Evolutionary conservation across 2,329 filamentous ascomycete genomes (phyloP).

Genomic region (Blumeria hordei): DNA sequence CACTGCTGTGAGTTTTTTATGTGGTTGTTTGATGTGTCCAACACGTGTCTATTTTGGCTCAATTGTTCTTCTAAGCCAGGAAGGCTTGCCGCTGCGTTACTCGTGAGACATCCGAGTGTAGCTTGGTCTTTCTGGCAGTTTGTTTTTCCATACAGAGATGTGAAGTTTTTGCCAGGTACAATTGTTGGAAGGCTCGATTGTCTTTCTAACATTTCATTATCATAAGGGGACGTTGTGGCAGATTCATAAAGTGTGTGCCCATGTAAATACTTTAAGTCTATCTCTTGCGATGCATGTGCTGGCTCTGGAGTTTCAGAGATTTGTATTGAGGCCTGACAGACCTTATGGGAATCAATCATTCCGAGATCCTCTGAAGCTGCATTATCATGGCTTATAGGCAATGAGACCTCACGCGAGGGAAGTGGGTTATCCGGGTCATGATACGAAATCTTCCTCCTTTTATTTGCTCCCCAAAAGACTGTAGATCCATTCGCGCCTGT

Average conservation of each 20-base stretch:
- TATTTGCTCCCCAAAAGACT: constrained; percentile 8
- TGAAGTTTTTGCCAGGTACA: no score
- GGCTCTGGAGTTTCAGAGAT: constrained; percentile 5
- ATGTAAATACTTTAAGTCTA: neutral
- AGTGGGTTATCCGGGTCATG: constrained; percentile 12
- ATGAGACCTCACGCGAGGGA: constrained; percentile 10
- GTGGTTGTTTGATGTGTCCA: constrained; percentile 3
- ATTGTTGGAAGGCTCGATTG: no score
- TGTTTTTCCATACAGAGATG: no score
- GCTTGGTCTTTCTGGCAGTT: no score
- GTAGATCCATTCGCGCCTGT: constrained; percentile 1
- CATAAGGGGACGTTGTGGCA: no score
- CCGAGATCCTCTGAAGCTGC: neutral
- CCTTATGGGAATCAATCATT: neutral
- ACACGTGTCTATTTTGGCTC: constrained; percentile 4
- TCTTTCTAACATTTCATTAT: no score
- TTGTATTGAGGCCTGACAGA: neutral
- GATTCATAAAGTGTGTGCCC: no score
- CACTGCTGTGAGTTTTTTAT: constrained; percentile 3
- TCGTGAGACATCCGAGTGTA: no score
- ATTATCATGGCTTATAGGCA: constrained; percentile 1
- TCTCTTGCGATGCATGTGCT: constrained; percentile 1
- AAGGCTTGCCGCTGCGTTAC: no score
- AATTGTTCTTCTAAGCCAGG: constrained; percentile 1
- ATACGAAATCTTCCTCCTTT: constrained; percentile 10